Evolutionary conservation across 2,329 filamentous ascomycete species (phyloP).

Genomic region (Zasmidium citrigriseum): DNA sequence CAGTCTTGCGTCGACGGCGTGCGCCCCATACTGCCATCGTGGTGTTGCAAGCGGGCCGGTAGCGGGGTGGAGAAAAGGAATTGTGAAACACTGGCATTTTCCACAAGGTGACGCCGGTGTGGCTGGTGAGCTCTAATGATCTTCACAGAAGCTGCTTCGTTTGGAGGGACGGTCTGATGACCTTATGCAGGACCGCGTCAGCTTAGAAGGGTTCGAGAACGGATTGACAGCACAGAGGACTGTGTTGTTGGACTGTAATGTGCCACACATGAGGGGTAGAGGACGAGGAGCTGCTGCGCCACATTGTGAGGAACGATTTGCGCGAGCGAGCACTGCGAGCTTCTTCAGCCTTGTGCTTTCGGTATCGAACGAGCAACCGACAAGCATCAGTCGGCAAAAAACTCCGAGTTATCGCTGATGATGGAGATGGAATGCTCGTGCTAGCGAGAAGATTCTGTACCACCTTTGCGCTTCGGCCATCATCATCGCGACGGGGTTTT

Average conservation of each 20-base stretch:
- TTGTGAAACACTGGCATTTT: neutral
- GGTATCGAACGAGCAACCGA: no score
- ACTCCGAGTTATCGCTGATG: no score
- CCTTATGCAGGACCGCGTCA: constrained; percentile 24
- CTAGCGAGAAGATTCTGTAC: neutral
- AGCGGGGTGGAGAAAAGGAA: no score
- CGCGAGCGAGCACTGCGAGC: neutral
- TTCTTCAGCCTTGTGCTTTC: neutral
- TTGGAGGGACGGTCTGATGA: constrained; percentile 19
- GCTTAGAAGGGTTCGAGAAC: constrained; percentile 5
- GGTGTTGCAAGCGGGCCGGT: no score
- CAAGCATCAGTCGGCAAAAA: no score
- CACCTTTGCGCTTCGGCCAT: neutral
- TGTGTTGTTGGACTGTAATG: neutral
- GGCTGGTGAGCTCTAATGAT: constrained; percentile 11
- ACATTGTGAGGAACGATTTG: neutral
- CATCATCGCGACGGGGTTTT: no score
- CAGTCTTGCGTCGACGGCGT: no score
- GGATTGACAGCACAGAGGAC: neutral
- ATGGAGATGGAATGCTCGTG: no score
- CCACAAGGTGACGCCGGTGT: constrained; percentile 17
- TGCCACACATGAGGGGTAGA: neutral
- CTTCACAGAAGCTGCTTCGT: no score
- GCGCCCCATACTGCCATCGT: no score
- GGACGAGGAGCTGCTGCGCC: constrained; percentile 11